Percentiles rank a stretch among this genome's conserved stretches.
Evolutionary conservation across 345 rosid genomes (phyloP).

Genomic region (Alliaria petiolata): DNA sequence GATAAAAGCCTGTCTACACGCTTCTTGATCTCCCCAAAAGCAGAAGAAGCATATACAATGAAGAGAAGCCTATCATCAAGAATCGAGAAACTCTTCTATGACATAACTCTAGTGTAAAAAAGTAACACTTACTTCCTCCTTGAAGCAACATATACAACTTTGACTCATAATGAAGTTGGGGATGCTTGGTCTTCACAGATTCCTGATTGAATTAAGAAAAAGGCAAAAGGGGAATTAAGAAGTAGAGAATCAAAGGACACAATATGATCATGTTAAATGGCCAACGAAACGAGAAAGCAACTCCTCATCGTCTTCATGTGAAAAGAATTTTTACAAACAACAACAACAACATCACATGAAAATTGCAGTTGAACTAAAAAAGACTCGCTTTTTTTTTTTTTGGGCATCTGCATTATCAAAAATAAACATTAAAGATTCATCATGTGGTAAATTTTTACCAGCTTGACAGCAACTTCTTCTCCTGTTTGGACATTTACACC

Average conservation of each 20-base stretch:
- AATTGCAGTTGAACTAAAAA: background rate
- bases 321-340: background rate
- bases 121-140: constrained; percentile 71
- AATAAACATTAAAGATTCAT: background rate
- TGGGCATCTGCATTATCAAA: background rate
- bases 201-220: constrained; percentile 43
- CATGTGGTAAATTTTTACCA: constrained; percentile 40
- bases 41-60: background rate
- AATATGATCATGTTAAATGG: background rate
- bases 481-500: constrained; percentile 85
- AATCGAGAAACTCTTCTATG: too few species aligned
- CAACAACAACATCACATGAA: constrained; percentile 19
- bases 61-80: background rate
- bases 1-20: background rate
- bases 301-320: constrained; percentile 9
- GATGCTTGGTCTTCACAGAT: constrained; percentile 80
- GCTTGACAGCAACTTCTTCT: constrained; percentile 86
- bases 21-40: background rate
- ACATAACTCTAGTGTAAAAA: background rate
- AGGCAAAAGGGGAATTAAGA: background rate
- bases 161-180: constrained; percentile 86
- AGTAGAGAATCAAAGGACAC: background rate
- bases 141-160: constrained; percentile 81
- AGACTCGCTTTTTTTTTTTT: background rate
- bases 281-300: background rate